phyloP scores from a whole-genome alignment of 2,329 filamentous ascomycete species.

The Fusarium sp. region DNA sequence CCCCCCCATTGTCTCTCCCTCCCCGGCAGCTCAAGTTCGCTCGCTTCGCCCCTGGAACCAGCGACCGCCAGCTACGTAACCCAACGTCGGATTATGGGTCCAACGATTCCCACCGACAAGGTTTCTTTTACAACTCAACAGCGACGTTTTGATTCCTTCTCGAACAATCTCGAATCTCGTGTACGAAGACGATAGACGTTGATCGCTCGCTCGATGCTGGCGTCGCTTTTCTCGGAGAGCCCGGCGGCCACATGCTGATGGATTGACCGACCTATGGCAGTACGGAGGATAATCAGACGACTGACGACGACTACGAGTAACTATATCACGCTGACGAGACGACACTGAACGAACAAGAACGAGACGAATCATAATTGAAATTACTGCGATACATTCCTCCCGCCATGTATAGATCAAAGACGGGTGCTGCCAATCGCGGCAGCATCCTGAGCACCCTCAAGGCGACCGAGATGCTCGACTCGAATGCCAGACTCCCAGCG shows the following conservation, averaged over 20 bases:
- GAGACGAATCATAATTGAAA: neutral
- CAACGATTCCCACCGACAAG: constrained; percentile 4
- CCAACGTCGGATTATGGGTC: constrained; percentile 7
- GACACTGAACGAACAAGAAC: neutral
- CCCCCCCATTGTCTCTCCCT: neutral
- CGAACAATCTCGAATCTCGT: neutral
- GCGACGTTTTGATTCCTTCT: neutral
- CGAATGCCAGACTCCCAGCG: constrained; percentile 84
- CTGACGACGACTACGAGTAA: constrained; percentile 8
- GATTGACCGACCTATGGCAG: constrained; percentile 28
- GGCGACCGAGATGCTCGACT: constrained; percentile 82
- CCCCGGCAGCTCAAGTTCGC: neutral
- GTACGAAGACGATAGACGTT: neutral
- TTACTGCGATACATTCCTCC: constrained; percentile 15
- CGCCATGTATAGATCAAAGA: constrained; percentile 59
- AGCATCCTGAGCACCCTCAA: constrained; percentile 81
- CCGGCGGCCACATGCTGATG: constrained; percentile 38
- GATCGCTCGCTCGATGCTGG: constrained; percentile 27
- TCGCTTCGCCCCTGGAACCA: neutral
- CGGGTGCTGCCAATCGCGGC: constrained; percentile 54
- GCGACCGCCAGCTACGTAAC: constrained; percentile 30
- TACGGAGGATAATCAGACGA: constrained; percentile 23
- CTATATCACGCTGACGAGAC: neutral
- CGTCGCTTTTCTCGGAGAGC: constrained; percentile 23
- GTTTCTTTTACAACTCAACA: constrained; percentile 20